Evolutionary conservation across 768 basidiomycete species (phyloP).

Genomic region (Agrocybe praecox): DNA sequence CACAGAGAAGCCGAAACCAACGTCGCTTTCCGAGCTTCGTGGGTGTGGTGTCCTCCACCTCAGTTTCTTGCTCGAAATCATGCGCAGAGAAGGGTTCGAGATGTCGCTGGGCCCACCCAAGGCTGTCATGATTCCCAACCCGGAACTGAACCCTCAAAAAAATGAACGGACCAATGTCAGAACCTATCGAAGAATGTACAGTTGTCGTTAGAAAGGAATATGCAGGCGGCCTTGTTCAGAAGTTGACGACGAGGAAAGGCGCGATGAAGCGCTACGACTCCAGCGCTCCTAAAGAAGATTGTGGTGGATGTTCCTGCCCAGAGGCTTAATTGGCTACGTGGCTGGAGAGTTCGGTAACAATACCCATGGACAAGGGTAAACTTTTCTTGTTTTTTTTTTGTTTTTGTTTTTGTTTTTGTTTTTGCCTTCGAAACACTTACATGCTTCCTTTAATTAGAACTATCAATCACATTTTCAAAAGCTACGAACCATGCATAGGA

Average conservation of each 20-base stretch:
- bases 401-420: neutral
- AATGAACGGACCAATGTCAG: constrained; percentile 35
- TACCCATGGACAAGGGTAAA: constrained; percentile 50
- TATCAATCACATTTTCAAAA: constrained; percentile 57
- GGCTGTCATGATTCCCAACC: constrained; percentile 48
- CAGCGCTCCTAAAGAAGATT: constrained; percentile 43
- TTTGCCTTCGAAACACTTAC: too few relatives aligned
- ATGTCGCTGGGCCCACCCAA: constrained; percentile 50
- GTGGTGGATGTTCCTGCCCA: constrained; percentile 50
- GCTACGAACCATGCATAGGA: constrained; percentile 45
- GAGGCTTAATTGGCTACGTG: constrained; percentile 54
- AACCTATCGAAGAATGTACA: constrained; percentile 50
- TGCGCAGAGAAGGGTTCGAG: constrained; percentile 53
- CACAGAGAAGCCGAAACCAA: constrained; percentile 55
- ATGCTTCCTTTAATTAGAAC: too few relatives aligned
- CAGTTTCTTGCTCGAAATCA: constrained; percentile 51
- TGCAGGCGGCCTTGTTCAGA: constrained; percentile 37
- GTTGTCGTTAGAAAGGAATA: constrained; percentile 49
- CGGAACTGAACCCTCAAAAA: constrained; percentile 27
- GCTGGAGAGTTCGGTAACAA: constrained; percentile 55
- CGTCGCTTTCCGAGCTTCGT: constrained; percentile 50
- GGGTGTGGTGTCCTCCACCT: constrained; percentile 52
- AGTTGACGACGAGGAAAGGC: constrained; percentile 40
- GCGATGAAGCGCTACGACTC: constrained; percentile 49
- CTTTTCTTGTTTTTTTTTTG: neutral